Conservation (phyloP, 1,284 basidiomycete genomes). For the Fomitopsis schrenkii region DNA sequence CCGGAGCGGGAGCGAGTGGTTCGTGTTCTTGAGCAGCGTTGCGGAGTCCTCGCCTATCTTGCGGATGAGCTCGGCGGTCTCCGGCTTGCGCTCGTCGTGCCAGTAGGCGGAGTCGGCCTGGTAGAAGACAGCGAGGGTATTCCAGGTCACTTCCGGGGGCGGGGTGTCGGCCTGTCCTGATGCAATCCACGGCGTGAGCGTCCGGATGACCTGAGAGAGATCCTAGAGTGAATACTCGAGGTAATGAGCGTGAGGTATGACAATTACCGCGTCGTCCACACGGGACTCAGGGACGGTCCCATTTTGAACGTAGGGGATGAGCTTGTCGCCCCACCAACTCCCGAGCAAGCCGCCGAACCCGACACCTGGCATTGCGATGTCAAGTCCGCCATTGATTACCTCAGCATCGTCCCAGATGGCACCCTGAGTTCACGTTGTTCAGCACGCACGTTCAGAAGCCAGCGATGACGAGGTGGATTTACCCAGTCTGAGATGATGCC, state of each 20-base stretch:
- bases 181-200: not conserved
- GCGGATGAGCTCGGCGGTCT: slow-evolving; percentile 32
- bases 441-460: too few relatives aligned
- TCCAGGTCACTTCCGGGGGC: not conserved
- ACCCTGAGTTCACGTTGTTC: not conserved
- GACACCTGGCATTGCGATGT: slow-evolving; percentile 33
- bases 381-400: slow-evolving; percentile 46
- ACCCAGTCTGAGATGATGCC: slow-evolving; percentile 26
- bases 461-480: too few relatives aligned
- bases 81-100: slow-evolving; percentile 1
- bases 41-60: slow-evolving; percentile 52
- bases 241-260: too few relatives aligned
- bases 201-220: not conserved
- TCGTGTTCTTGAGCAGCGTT: slow-evolving; percentile 63
- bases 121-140: not conserved
- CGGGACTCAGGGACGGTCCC: slow-evolving; percentile 50
- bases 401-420: slow-evolving; percentile 46
- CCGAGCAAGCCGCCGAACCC: not conserved
- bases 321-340: not conserved
- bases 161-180: not conserved
- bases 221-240: too few relatives aligned
- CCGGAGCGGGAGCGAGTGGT: slow-evolving; percentile 49
- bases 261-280: slow-evolving; percentile 28
- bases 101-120: slow-evolving; percentile 17
- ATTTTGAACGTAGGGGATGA: slow-evolving; percentile 21